These are phyloP conservation scores for Agrocybe pediades DNA, from an alignment of 768 basidiomycete genomes.

Conservation along the genomic window DNA sequence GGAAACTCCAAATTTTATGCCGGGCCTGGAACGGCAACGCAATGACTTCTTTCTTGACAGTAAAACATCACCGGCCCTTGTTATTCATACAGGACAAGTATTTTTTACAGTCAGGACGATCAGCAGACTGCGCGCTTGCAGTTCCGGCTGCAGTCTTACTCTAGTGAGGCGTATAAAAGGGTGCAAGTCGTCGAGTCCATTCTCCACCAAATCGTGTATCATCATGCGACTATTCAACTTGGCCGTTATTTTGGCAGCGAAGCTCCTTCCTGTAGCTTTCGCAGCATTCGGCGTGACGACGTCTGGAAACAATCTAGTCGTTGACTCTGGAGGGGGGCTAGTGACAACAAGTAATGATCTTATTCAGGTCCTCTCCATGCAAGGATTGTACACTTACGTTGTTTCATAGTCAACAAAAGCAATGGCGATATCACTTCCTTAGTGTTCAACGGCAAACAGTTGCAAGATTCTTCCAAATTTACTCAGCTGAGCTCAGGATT, in stretches of 20 bases:
- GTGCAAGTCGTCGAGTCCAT: too few species aligned
- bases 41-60: background rate
- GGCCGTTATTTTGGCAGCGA: constrained; percentile 22
- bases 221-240: background rate
- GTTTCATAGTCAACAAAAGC: constrained; percentile 34
- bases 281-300: constrained; percentile 49
- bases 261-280: constrained; percentile 33
- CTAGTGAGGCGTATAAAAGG: background rate
- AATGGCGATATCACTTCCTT: constrained; percentile 51
- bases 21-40: background rate
- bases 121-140: background rate
- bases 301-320: constrained; percentile 38
- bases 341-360: constrained; percentile 40
- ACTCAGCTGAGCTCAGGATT: constrained; percentile 50
- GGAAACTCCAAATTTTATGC: background rate
- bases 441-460: constrained; percentile 44
- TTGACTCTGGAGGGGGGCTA: constrained; percentile 47
- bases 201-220: too few species aligned
- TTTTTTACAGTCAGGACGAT: background rate
- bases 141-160: background rate
- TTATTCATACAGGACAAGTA: background rate
- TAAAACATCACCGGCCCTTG: background rate
- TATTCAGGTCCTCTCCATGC: background rate
- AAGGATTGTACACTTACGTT: background rate
- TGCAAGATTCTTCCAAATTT: constrained; percentile 46